Conservation (phyloP, 2,329 filamentous ascomycete genomes). For the Colletotrichum graminicola region DNA sequence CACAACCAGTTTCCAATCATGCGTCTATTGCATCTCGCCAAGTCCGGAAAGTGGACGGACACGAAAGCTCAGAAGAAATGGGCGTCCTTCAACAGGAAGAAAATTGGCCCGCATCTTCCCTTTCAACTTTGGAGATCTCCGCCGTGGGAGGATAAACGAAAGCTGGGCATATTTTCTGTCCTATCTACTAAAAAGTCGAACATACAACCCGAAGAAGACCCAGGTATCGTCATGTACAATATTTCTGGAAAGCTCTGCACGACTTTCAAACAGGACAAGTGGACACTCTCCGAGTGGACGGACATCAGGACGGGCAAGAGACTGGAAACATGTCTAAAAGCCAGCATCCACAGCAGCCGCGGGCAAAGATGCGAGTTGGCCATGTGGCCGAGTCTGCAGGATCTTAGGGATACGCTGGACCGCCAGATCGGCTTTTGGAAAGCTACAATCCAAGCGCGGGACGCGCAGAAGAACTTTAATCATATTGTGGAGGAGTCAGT, state of each 20-base stretch:
- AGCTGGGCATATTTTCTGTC: not conserved
- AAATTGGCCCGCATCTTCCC: conserved; percentile 22
- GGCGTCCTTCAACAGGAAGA: conserved; percentile 25
- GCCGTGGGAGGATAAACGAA: conserved; percentile 24
- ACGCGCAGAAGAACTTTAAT: conserved; percentile 19
- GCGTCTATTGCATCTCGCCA: conserved; percentile 17
- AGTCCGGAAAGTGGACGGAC: conserved; percentile 36
- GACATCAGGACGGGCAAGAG: conserved; percentile 18
- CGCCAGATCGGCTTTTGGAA: conserved; percentile 40
- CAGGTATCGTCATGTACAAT: not conserved
- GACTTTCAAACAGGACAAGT: not conserved
- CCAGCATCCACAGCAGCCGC: conserved; percentile 4
- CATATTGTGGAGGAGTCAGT: not conserved
- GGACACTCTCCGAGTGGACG: conserved; percentile 34
- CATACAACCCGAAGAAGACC: not conserved
- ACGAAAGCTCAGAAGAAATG: conserved; percentile 30
- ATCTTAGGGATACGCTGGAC: conserved; percentile 28
- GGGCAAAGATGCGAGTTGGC: conserved; percentile 33
- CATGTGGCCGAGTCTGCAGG: conserved; percentile 29
- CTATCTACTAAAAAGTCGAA: not conserved
- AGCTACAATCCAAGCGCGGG: conserved; percentile 3
- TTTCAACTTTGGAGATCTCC: conserved; percentile 39
- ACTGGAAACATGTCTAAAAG: conserved; percentile 12
- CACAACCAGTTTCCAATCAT: conserved; percentile 42
- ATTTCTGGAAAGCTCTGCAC: not conserved